Conservation (phyloP, 176 grass and related monocot species). For the Pontederia crassipes region DNA sequence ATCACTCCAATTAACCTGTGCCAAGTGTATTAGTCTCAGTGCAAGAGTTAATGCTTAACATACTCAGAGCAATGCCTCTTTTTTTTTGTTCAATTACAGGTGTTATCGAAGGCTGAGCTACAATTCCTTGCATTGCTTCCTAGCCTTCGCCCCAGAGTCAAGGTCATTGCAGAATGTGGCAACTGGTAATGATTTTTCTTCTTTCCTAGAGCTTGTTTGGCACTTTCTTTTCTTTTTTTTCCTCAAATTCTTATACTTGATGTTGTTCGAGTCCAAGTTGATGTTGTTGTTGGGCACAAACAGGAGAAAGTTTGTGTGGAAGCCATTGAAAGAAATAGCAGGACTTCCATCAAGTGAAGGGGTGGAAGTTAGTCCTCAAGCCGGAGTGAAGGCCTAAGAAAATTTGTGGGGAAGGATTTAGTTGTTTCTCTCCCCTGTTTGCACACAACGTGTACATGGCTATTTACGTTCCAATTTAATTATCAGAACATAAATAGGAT, state of each 20-base stretch:
- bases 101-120: conserved; percentile 82
- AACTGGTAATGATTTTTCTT: conserved; percentile 39
- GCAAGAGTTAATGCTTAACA: not conserved
- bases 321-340: conserved; percentile 60
- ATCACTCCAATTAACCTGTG: not conserved
- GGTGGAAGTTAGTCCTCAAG: not conserved
- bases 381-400: not conserved
- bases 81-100: conserved; percentile 21
- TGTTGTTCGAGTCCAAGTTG: not conserved
- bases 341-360: conserved; percentile 39
- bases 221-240: not conserved
- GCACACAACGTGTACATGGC: too few species aligned
- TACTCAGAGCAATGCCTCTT: not conserved
- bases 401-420: too few species aligned
- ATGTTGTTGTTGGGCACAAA: not conserved
- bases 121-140: conserved; percentile 87
- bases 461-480: too few species aligned
- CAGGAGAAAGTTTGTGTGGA: conserved; percentile 90
- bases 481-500: too few species aligned
- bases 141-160: conserved; percentile 67
- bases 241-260: not conserved
- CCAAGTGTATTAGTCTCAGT: not conserved
- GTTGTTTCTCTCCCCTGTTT: too few species aligned
- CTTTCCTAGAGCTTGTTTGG: not conserved
- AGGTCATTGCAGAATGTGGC: conserved; percentile 62